phyloP scores from a whole-genome alignment of 1,284 basidiomycete species.

The Singerocomus inundabilis region DNA sequence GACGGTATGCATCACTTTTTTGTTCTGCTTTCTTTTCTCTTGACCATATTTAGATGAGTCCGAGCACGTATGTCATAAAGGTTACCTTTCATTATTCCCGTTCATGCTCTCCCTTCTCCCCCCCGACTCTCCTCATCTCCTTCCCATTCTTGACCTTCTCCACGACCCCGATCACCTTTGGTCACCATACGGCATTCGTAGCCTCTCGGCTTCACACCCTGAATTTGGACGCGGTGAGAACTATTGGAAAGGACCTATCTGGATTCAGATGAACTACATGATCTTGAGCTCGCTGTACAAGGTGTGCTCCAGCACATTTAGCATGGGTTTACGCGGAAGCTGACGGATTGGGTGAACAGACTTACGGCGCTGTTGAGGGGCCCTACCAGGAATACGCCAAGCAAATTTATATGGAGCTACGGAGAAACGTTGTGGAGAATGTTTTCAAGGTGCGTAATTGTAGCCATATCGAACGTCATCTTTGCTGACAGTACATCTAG shows the following conservation, averaged over 20 bases:
- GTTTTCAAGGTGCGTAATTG: conserved; percentile 68
- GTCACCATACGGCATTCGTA: conserved; percentile 88
- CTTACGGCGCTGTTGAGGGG: conserved; percentile 76
- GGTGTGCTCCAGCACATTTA: conserved; percentile 40
- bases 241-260: conserved; percentile 96
- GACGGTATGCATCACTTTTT: conserved; percentile 53
- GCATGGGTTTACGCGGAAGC: not conserved
- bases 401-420: conserved; percentile 76
- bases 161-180: conserved; percentile 82
- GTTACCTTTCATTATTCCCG: conserved; percentile 93
- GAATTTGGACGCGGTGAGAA: conserved; percentile 90
- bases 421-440: conserved; percentile 83
- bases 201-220: conserved; percentile 80
- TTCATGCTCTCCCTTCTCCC: conserved; percentile 81
- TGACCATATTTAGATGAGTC: conserved; percentile 69
- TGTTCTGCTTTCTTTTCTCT: conserved; percentile 11
- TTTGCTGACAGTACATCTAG: conserved; percentile 40
- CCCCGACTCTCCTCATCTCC: conserved; percentile 74
- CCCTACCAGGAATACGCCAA: conserved; percentile 74
- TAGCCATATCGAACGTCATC: not conserved
- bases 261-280: conserved; percentile 96
- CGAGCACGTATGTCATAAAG: conserved; percentile 85
- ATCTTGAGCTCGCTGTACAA: conserved; percentile 75
- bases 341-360: conserved; percentile 43
- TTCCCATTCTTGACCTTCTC: conserved; percentile 76